Evolutionary conservation across 768 basidiomycete genomes (phyloP).

Genomic region (Mycena vulgaris): DNA sequence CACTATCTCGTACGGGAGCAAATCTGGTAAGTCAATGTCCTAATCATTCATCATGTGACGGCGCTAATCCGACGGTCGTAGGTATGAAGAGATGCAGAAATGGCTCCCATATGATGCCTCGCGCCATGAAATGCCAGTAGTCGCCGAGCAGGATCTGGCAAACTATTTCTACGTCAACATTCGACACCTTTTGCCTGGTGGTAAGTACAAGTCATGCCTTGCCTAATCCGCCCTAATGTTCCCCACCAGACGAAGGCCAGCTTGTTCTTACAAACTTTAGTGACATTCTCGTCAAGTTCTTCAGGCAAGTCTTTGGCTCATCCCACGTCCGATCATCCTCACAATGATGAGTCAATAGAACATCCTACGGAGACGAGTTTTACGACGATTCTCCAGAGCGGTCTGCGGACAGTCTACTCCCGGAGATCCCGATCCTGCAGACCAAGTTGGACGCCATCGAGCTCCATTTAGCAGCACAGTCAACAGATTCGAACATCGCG

Average conservation of each 20-base stretch:
- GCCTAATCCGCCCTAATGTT: not conserved
- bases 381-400: constrained; percentile 21
- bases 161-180: constrained; percentile 43
- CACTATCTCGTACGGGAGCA: constrained; percentile 32
- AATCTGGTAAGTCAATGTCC: constrained; percentile 4
- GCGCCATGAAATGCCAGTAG: constrained; percentile 18
- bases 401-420: constrained; percentile 16
- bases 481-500: not conserved
- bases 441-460: constrained; percentile 9
- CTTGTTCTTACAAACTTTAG: constrained; percentile 40
- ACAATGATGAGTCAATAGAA: constrained; percentile 13
- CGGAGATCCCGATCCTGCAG: constrained; percentile 25
- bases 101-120: constrained; percentile 42
- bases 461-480: constrained; percentile 1
- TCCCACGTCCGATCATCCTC: not conserved
- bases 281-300: constrained; percentile 35
- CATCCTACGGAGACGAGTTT: constrained; percentile 38
- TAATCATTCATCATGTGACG: not conserved
- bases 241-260: constrained; percentile 30
- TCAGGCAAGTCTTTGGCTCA: constrained; percentile 25
- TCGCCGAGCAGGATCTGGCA: constrained; percentile 32
- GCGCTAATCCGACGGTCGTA: not conserved
- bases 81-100: not conserved
- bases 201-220: not conserved
- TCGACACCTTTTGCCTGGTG: constrained; percentile 19